Evolutionary conservation across 768 basidiomycete species (phyloP).

Genomic region (Clitopilus hobsonii): DNA sequence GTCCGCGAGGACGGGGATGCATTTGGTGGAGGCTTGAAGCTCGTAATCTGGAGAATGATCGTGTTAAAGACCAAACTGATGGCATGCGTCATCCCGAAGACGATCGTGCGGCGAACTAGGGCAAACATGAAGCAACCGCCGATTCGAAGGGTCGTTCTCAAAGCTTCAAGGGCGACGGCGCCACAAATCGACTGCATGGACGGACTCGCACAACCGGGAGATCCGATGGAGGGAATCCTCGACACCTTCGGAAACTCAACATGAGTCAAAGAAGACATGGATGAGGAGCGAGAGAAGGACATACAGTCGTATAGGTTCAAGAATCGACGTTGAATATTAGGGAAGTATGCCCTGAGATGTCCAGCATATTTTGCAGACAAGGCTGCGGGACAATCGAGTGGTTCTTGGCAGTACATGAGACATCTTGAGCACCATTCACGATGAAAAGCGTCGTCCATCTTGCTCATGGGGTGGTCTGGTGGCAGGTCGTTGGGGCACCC

Average conservation of each 20-base stretch:
- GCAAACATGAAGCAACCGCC: background rate
- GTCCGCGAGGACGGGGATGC: too few species aligned
- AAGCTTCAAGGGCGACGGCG: conserved; percentile 1
- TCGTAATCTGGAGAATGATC: too few species aligned
- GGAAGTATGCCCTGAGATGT: conserved; percentile 9
- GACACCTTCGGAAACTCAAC: background rate
- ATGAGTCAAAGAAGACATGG: background rate
- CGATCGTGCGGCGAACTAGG: background rate
- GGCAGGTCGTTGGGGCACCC: conserved; percentile 25
- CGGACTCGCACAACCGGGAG: background rate
- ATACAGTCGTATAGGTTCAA: conserved; percentile 12
- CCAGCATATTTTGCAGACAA: conserved; percentile 10
- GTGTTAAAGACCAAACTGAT: background rate
- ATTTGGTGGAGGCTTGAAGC: too few species aligned
- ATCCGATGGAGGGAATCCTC: background rate
- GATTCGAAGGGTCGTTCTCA: background rate
- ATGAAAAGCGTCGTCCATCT: conserved; percentile 28
- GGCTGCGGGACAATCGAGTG: conserved; percentile 16
- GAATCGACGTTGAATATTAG: conserved; percentile 8
- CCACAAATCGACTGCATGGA: conserved; percentile 2
- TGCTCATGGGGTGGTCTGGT: conserved; percentile 23
- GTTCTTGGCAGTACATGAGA: conserved; percentile 21
- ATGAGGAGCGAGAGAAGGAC: conserved; percentile 1
- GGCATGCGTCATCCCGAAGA: background rate
- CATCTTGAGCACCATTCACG: conserved; percentile 27